Conservation (phyloP, 2,329 filamentous ascomycete species). For the Aspergillus fructus region DNA sequence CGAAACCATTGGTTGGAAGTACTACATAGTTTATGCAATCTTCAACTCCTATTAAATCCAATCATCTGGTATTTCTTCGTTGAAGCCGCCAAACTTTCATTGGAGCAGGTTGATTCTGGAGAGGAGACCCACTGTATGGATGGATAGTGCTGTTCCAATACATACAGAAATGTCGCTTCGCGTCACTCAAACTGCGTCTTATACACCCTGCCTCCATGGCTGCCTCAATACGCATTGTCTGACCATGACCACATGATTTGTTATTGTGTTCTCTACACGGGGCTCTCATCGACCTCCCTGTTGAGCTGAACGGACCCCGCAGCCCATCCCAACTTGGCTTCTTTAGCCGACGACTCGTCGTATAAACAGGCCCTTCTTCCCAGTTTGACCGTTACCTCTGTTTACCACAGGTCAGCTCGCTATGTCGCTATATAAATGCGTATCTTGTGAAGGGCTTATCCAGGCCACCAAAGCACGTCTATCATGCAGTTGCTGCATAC, state of each 20-base stretch:
- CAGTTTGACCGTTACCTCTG: background rate
- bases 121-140: no score
- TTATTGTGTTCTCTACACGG: no score
- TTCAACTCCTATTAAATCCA: background rate
- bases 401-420: background rate
- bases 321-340: background rate
- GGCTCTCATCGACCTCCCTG: no score
- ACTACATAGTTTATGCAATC: background rate
- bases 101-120: background rate
- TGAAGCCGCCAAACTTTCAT: background rate
- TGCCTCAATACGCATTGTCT: no score
- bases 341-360: background rate
- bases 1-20: background rate
- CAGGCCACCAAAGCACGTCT: conserved; percentile 5
- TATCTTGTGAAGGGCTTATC: conserved; percentile 3
- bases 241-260: no score
- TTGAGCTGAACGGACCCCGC: background rate
- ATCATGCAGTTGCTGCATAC: conserved; percentile 2
- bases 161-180: no score
- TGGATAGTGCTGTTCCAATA: no score
- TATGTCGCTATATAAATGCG: conserved; percentile 10
- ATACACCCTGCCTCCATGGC: no score
- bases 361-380: background rate
- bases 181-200: no score
- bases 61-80: background rate